A percentile compares a stretch with the other conserved stretches of the same genome.
phyloP scores from a whole-genome alignment of 139 green algal species.

The Volvox africanus region DNA sequence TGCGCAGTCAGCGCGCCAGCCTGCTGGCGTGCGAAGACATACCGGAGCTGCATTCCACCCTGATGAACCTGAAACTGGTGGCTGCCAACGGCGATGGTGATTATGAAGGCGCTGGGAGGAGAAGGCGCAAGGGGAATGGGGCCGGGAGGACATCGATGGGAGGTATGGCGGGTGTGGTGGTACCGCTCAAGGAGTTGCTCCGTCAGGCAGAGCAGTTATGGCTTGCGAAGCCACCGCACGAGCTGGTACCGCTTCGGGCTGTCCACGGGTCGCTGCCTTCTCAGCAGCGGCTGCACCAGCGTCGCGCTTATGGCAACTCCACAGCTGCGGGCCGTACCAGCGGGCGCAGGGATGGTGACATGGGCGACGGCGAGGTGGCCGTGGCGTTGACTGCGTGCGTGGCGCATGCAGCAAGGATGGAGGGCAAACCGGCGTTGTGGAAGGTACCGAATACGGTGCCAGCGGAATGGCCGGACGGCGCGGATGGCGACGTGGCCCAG shows the following conservation, averaged over 20 bases:
- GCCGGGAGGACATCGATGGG: background rate
- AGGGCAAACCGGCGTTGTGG: background rate
- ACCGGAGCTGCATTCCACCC: constrained; percentile 69
- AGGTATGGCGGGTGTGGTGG: background rate
- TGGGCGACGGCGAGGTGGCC: background rate
- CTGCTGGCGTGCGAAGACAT: constrained; percentile 73
- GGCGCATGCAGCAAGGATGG: constrained; percentile 31
- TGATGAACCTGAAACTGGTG: constrained; percentile 69
- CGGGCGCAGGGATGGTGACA: background rate
- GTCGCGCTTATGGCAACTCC: background rate
- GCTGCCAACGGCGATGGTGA: background rate
- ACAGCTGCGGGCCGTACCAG: background rate
- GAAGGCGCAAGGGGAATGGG: background rate
- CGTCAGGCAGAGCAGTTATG: constrained; percentile 28
- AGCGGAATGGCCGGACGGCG: constrained; percentile 30
- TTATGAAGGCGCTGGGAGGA: background rate
- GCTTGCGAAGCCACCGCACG: constrained; percentile 21
- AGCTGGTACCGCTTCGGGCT: background rate
- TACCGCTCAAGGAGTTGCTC: constrained; percentile 23
- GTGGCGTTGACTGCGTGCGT: constrained; percentile 14
- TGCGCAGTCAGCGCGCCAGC: constrained; percentile 61
- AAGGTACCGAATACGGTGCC: background rate
- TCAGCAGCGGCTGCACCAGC: background rate
- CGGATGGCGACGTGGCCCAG: background rate
- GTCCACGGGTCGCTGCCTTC: background rate